A percentile compares a stretch with the other conserved stretches of the same genome.
These are phyloP conservation scores for Lactifluus volemus DNA, from an alignment of 768 basidiomycete species.

Conservation along the genomic window DNA sequence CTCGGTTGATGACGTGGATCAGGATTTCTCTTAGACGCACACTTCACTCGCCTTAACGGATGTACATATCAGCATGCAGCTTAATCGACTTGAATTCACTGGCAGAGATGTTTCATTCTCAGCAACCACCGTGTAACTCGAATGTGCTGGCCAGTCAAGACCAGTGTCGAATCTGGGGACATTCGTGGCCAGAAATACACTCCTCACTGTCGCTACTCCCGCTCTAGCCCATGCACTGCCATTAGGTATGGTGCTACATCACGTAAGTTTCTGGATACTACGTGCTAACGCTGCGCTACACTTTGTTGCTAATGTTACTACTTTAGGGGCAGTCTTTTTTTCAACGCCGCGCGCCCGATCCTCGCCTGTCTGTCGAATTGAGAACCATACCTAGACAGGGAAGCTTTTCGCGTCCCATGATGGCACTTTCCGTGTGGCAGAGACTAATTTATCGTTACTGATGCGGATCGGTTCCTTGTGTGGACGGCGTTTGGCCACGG, in stretches of 20 bases:
- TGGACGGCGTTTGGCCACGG: too few relatives aligned
- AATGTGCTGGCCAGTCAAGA: not conserved
- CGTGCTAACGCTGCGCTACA: too few relatives aligned
- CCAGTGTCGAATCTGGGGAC: not conserved
- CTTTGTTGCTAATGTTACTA: too few relatives aligned
- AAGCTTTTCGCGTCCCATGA: not conserved
- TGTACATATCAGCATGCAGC: too few relatives aligned
- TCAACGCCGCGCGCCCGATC: not conserved
- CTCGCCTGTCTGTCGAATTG: not conserved
- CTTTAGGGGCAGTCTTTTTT: not conserved
- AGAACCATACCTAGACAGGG: not conserved
- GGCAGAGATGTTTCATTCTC: not conserved
- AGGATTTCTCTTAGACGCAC: not conserved
- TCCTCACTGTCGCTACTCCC: not conserved
- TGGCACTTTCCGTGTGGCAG: not conserved
- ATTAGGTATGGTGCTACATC: not conserved
- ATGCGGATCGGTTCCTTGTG: not conserved
- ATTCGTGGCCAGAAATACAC: not conserved
- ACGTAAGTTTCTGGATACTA: too few relatives aligned
- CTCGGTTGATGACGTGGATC: not conserved
- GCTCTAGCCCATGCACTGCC: not conserved
- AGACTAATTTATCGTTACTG: not conserved
- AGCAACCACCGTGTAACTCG: not conserved
- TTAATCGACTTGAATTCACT: too few relatives aligned
- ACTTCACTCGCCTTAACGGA: not conserved